A percentile compares a stretch with the other conserved stretches of the same genome.
phyloP scores from a whole-genome alignment of 768 basidiomycete genomes.

The Rossbeevera mucosa region DNA sequence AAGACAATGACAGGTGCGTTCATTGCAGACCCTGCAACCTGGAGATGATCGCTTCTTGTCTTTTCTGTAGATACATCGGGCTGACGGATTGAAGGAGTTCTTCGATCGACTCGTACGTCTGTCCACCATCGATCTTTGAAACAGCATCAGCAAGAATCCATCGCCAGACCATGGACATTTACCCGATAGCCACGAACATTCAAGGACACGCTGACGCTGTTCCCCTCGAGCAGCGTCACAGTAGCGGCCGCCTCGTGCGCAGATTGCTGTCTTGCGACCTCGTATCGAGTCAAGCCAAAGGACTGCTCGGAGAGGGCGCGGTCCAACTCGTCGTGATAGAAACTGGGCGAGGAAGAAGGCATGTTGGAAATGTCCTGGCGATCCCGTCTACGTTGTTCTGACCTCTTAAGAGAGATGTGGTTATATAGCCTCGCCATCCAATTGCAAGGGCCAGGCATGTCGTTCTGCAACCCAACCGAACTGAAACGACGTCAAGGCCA shows the following conservation, averaged over 20 bases:
- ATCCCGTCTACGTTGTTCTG: slow-evolving; percentile 17
- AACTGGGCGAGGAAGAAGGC: slow-evolving; percentile 18
- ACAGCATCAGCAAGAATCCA: slow-evolving; percentile 9
- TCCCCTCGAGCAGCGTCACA: slow-evolving; percentile 56
- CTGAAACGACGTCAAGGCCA: slow-evolving; percentile 7
- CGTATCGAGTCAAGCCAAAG: slow-evolving; percentile 50
- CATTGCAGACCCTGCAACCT: slow-evolving; percentile 44
- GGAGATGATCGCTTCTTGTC: slow-evolving; percentile 43
- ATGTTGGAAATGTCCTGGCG: slow-evolving; percentile 11
- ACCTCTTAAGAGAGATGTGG: slow-evolving; percentile 6
- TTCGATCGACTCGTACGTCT: slow-evolving; percentile 56
- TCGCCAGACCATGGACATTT: slow-evolving; percentile 12
- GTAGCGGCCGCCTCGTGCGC: slow-evolving; percentile 48
- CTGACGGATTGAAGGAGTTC: slow-evolving; percentile 52
- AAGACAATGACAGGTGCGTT: not conserved
- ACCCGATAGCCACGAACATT: slow-evolving; percentile 57
- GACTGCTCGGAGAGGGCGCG: slow-evolving; percentile 55
- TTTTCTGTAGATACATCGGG: slow-evolving; percentile 45
- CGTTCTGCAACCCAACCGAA: slow-evolving; percentile 5
- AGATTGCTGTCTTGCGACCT: slow-evolving; percentile 34
- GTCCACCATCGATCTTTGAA: slow-evolving; percentile 24
- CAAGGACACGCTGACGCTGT: slow-evolving; percentile 42
- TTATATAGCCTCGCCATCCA: slow-evolving; percentile 31
- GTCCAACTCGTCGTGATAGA: slow-evolving; percentile 46
- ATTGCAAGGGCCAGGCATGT: slow-evolving; percentile 22